These are phyloP conservation scores for Pseudozyma sp. DNA, from an alignment of 1,284 basidiomycete species.

Conservation along the genomic window DNA sequence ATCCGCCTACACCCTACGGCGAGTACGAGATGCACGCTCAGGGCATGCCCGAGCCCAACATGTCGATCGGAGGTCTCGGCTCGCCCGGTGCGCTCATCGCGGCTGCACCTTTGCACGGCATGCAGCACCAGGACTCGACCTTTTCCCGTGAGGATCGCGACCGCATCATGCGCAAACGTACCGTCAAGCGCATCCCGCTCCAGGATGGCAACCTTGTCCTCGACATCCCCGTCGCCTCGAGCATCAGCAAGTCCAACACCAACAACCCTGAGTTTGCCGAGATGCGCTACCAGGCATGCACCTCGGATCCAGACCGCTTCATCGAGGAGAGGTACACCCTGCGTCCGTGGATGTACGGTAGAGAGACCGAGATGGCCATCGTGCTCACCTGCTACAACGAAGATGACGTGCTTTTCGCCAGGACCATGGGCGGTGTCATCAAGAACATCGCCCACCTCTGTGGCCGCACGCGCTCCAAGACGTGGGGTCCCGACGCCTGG, in stretches of 20 bases:
- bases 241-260: slow-evolving; percentile 70
- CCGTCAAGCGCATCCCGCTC: slow-evolving; percentile 69
- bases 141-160: slow-evolving; percentile 40
- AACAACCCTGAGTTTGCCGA: slow-evolving; percentile 85
- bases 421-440: slow-evolving; percentile 97
- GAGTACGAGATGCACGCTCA: slow-evolving; percentile 19
- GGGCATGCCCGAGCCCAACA: slow-evolving; percentile 26
- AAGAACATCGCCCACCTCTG: slow-evolving; percentile 74
- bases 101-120: slow-evolving; percentile 28
- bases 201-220: slow-evolving; percentile 69
- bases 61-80: slow-evolving; percentile 28
- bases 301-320: slow-evolving; percentile 82
- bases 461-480: slow-evolving; percentile 88
- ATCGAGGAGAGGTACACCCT: slow-evolving; percentile 84
- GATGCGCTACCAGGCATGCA: slow-evolving; percentile 72
- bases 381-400: slow-evolving; percentile 90
- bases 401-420: slow-evolving; percentile 89
- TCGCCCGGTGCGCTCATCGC: slow-evolving; percentile 41
- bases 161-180: slow-evolving; percentile 60
- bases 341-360: slow-evolving; percentile 80
- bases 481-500: slow-evolving; percentile 96
- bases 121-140: slow-evolving; percentile 30
- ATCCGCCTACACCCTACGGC: slow-evolving; percentile 32
- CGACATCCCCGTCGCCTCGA: slow-evolving; percentile 66
- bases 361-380: slow-evolving; percentile 86